phyloP scores from a whole-genome alignment of 164 flowering plant species.

The Vitis cinerea region DNA sequence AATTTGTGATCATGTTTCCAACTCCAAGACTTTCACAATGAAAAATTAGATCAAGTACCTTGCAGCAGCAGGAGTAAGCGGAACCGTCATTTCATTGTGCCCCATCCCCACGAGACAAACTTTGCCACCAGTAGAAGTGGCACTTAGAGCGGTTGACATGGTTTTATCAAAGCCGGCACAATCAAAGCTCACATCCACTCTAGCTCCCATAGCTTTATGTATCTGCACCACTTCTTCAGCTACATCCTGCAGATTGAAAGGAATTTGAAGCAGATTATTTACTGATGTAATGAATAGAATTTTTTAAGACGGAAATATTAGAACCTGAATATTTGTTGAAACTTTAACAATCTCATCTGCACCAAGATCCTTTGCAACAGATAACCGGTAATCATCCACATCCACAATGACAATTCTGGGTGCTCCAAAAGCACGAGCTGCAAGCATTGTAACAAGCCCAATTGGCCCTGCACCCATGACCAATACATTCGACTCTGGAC shows the following conservation, averaged over 20 bases:
- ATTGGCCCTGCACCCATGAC: conserved; percentile 96
- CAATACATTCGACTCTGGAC: conserved; percentile 79
- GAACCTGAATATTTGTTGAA: conserved; percentile 64
- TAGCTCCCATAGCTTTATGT: conserved; percentile 57
- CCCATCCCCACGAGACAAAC: conserved; percentile 97
- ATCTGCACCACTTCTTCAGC: conserved; percentile 57
- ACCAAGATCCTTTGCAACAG: conserved; percentile 84
- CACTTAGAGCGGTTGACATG: conserved; percentile 76
- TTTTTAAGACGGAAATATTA: background rate
- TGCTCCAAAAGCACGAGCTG: conserved; percentile 91
- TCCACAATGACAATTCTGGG: conserved; percentile 77
- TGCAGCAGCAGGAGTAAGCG: conserved; percentile 82
- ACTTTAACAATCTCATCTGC: conserved; percentile 74
- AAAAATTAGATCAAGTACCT: conserved; percentile 41
- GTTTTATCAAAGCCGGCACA: conserved; percentile 89
- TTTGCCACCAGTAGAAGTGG: conserved; percentile 83
- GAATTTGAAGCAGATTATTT: background rate
- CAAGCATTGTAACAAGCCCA: conserved; percentile 84
- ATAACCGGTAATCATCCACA: conserved; percentile 74
- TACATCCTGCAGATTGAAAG: conserved; percentile 45
- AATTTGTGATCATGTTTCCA: background rate
- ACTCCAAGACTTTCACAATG: background rate
- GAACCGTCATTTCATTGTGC: conserved; percentile 69
- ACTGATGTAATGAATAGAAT: background rate
- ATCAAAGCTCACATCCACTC: conserved; percentile 69